Evolutionary conservation across 2,329 filamentous ascomycete species (phyloP), one percentile per base, ranked within the genome.

Genomic region (Paecilomyces niveus): DNA sequence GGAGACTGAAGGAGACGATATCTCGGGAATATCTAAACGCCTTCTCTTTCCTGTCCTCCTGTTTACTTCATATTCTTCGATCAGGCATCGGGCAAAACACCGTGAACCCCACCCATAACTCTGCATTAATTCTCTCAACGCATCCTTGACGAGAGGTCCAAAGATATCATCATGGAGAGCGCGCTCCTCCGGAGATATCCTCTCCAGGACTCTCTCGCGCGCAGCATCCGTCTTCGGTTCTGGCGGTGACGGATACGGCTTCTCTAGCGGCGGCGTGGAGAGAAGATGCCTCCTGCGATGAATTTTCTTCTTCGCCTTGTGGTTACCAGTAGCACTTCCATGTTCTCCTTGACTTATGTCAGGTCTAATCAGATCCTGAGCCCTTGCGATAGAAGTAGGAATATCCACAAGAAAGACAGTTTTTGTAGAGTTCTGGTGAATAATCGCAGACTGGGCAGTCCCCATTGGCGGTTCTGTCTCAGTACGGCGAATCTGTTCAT

Each of bases 381-480:
- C 83, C 6, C 74, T 64, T 18, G 77, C 74, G 57, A 87, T 85
- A 0, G 85, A 86, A 4, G 67, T 68, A 1, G 85, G 84, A 9
- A 85, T 80, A 64, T 87, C 85, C 31, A 87, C 64, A 21, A 87
- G 69, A 15, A 78, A 78, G 32, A 81, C 65, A 4, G 77, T 78
- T 7, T 69, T 59, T 3, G 73, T 65, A 1, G 65, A 55, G 60
- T 80, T 83, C 59, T 81, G 76, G 67, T 81, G 85, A 51, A 87
- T 72, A 45, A 86, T 79, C 21, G 50, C 50, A 7, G 50, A 52
- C 3, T 26, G 22, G 22, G 21, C 21, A 3, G 22, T 52, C 13
- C 2, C 22, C n/a, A 15, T 21, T 2, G 22, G 21, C 3, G 15
- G 8, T 45, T 22, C 21, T 18, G 18, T 10, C 8, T 52, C 49